These are phyloP conservation scores for Penicillium sp. DNA, from an alignment of 2,329 filamentous ascomycete species.

Conservation along the genomic window DNA sequence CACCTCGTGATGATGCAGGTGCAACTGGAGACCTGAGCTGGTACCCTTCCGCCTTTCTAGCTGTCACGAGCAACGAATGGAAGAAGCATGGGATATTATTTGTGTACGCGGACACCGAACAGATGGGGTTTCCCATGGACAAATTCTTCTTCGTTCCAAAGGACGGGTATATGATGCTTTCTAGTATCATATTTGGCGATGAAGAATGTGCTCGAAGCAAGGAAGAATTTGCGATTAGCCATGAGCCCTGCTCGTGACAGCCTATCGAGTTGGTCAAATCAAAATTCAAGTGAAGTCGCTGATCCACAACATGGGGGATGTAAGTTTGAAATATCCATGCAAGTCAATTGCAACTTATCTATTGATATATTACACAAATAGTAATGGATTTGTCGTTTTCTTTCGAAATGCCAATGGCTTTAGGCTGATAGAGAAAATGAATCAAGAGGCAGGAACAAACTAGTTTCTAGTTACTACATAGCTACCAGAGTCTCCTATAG, in stretches of 20 bases:
- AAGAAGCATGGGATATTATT: background rate
- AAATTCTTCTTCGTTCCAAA: background rate
- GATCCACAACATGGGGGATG: background rate
- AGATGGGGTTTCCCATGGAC: background rate
- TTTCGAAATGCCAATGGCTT: no score
- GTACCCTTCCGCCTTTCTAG: background rate
- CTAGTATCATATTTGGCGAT: background rate
- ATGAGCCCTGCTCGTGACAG: background rate
- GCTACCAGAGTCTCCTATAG: no score
- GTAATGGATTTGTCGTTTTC: no score
- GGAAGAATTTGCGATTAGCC: background rate
- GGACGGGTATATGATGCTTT: background rate
- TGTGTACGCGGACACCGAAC: background rate
- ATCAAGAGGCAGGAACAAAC: background rate
- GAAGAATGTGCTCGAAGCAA: background rate
- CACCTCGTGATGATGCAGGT: background rate
- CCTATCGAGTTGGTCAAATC: background rate
- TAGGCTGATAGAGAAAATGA: no score
- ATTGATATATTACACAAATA: no score
- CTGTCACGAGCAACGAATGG: background rate
- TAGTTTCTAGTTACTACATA: background rate
- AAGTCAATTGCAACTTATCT: background rate
- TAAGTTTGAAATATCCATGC: background rate
- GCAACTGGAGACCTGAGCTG: background rate
- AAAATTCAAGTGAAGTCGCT: background rate